phyloP scores from a whole-genome alignment of 768 basidiomycete species.

The Leccinum uliginosum region DNA sequence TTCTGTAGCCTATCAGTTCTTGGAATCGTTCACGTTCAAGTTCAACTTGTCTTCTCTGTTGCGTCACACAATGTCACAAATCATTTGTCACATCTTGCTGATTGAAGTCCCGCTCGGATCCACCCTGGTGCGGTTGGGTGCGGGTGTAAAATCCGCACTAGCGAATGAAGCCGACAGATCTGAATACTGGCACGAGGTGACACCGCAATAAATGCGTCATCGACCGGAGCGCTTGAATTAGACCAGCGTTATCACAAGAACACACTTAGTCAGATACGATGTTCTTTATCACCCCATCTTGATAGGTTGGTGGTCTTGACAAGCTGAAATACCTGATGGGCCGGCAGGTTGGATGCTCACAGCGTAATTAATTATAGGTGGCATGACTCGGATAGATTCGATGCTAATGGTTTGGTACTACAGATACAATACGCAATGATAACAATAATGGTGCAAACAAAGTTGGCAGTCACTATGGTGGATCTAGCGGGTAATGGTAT shows the following conservation, averaged over 20 bases:
- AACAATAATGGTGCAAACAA: slow-evolving; percentile 7
- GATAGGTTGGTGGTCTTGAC: no score
- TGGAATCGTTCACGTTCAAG: not conserved
- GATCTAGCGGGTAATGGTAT: slow-evolving; percentile 34
- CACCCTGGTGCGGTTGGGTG: no score
- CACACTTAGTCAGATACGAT: not conserved
- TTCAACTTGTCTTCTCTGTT: not conserved
- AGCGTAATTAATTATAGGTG: not conserved
- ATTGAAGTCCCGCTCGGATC: not conserved
- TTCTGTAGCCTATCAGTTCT: slow-evolving; percentile 18
- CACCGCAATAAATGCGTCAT: not conserved
- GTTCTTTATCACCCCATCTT: no score
- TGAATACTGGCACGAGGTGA: no score
- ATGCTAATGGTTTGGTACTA: slow-evolving; percentile 1
- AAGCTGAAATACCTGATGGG: no score
- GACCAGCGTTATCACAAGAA: not conserved
- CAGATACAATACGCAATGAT: slow-evolving; percentile 10
- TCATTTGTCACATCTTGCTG: not conserved
- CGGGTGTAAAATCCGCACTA: no score
- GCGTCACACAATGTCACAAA: not conserved
- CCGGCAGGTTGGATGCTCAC: not conserved
- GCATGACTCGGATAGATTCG: not conserved
- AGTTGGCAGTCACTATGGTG: slow-evolving; percentile 18
- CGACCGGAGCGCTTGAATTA: not conserved
- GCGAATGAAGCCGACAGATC: no score